phyloP scores from a whole-genome alignment of 176 grass and related monocot species.

The Elaeis guineensis region DNA sequence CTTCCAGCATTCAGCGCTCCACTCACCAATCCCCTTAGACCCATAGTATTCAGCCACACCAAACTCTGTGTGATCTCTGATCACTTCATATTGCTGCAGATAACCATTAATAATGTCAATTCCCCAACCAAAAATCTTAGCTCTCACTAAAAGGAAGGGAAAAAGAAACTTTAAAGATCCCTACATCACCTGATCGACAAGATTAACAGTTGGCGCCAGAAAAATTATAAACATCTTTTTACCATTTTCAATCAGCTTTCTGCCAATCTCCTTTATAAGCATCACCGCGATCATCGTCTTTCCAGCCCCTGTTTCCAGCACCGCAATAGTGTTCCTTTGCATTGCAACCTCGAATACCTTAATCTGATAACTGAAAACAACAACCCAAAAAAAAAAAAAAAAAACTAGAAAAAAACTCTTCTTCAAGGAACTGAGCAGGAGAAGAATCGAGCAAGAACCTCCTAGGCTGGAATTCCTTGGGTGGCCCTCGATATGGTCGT shows the following conservation, averaged over 20 bases:
- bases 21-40: conserved; percentile 27
- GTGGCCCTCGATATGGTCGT: too few relatives aligned
- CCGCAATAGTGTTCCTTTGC: conserved; percentile 53
- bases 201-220: conserved; percentile 52
- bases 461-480: too few relatives aligned
- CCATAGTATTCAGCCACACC: conserved; percentile 35
- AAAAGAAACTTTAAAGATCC: not conserved
- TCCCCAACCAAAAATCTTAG: not conserved
- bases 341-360: conserved; percentile 46
- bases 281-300: conserved; percentile 60
- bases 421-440: too few relatives aligned
- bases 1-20: conserved; percentile 30
- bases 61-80: conserved; percentile 34
- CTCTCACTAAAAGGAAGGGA: too few relatives aligned
- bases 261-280: conserved; percentile 40
- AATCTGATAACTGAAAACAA: conserved; percentile 38
- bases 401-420: not conserved
- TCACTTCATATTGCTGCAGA: conserved; percentile 43
- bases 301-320: conserved; percentile 48
- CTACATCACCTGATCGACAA: conserved; percentile 42
- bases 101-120: not conserved
- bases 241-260: conserved; percentile 18
- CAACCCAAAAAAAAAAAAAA: not conserved
- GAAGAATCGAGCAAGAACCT: too few relatives aligned
- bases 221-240: conserved; percentile 34